Evolutionary conservation across 306 rosid species (phyloP).

Genomic region (Lupinus albus): DNA sequence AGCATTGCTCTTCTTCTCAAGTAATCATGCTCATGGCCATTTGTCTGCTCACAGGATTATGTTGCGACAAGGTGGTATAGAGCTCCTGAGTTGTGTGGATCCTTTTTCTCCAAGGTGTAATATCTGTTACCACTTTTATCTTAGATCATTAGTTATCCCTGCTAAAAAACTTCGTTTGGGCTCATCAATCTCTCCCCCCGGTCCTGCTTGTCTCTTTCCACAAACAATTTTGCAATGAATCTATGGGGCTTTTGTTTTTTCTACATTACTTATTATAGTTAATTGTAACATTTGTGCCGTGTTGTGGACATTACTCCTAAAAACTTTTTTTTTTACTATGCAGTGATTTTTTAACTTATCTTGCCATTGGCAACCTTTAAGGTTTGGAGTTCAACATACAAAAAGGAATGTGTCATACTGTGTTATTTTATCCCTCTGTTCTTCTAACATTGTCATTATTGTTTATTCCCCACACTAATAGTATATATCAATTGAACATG

Average conservation of each 20-base stretch:
- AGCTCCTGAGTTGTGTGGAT: constrained; percentile 99
- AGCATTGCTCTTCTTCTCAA: constrained; percentile 25
- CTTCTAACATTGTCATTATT: background rate
- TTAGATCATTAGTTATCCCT: constrained; percentile 31
- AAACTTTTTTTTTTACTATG: background rate
- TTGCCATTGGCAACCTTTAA: background rate
- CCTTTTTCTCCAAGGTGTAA: constrained; percentile 94
- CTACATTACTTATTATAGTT: background rate
- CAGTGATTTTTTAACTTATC: too few species aligned
- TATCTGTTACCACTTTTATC: constrained; percentile 29
- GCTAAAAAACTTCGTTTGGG: background rate
- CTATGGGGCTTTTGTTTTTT: constrained; percentile 2
- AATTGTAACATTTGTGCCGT: background rate
- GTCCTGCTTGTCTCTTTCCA: constrained; percentile 1
- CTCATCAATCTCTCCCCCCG: background rate
- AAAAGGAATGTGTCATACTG: constrained; percentile 1
- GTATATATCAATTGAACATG: background rate
- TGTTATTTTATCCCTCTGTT: background rate
- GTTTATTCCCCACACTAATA: background rate
- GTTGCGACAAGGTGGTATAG: constrained; percentile 99
- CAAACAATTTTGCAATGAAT: background rate
- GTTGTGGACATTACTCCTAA: too few species aligned
- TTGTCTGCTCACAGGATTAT: constrained; percentile 64
- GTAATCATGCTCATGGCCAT: constrained; percentile 30
- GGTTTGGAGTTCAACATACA: background rate